Conservation (phyloP, 768 basidiomycete species). For the Mycena amicta region DNA sequence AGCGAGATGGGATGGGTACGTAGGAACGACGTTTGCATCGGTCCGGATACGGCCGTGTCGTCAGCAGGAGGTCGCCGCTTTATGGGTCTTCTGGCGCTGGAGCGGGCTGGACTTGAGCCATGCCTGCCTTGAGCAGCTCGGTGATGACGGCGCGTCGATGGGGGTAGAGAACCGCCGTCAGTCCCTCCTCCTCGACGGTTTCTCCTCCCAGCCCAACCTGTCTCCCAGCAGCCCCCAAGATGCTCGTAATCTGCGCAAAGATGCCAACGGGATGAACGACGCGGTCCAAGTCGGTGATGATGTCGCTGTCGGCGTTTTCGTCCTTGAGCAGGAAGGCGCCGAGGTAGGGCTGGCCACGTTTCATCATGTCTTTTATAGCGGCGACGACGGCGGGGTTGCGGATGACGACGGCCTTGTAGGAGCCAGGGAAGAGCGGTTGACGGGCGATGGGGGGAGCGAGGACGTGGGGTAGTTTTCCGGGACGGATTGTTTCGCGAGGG, state of each 20-base stretch:
- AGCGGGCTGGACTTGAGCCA: slow-evolving; percentile 39
- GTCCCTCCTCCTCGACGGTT: slow-evolving; percentile 71
- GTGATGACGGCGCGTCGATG: slow-evolving; percentile 89
- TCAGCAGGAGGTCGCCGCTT: slow-evolving; percentile 39
- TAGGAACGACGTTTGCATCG: slow-evolving; percentile 83
- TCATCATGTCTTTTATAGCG: slow-evolving; percentile 95
- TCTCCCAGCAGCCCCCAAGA: slow-evolving; percentile 65
- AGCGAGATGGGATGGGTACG: slow-evolving; percentile 83
- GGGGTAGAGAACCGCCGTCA: slow-evolving; percentile 95
- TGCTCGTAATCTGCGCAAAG: slow-evolving; percentile 95
- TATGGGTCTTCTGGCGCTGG: slow-evolving; percentile 47
- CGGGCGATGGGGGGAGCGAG: slow-evolving; percentile 94
- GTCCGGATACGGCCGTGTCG: slow-evolving; percentile 40
- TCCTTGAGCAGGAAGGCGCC: slow-evolving; percentile 97
- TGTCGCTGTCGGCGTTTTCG: slow-evolving; percentile 87
- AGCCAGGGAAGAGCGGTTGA: slow-evolving; percentile 93
- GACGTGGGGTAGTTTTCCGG: slow-evolving; percentile 93
- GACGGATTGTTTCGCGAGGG: slow-evolving; percentile 84
- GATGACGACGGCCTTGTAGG: slow-evolving; percentile 97
- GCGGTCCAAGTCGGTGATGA: slow-evolving; percentile 84
- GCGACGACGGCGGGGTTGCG: slow-evolving; percentile 88
- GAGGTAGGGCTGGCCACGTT: slow-evolving; percentile 94
- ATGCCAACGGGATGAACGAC: slow-evolving; percentile 88
- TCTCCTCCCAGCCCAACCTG: slow-evolving; percentile 25
- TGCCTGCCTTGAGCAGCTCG: slow-evolving; percentile 75